Conservation (phyloP, 371 early-diverging fungal genomes). For the Lichtheimia ramosa region DNA sequence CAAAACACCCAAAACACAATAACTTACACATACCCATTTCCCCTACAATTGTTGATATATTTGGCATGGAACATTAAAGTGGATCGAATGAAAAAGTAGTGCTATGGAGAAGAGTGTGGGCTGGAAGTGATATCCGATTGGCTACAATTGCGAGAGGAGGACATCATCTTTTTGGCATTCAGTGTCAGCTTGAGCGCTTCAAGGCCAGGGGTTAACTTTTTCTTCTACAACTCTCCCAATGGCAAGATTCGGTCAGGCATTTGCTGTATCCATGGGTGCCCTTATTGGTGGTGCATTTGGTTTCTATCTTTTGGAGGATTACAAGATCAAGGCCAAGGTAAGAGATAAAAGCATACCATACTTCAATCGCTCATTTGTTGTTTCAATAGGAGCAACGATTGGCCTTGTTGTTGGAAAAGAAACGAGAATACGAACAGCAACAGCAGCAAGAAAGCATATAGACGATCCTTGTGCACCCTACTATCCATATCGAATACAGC, state of each 20-base stretch:
- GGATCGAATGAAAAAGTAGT: too few species aligned
- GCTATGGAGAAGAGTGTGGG: too few species aligned
- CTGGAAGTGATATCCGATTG: too few species aligned
- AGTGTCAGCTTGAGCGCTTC: too few species aligned
- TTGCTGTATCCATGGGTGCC: conserved; percentile 46
- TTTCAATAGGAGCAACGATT: conserved; percentile 33
- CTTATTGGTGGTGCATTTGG: conserved; percentile 47
- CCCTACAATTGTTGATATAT: too few species aligned
- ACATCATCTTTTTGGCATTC: too few species aligned
- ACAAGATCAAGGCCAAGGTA: conserved; percentile 50
- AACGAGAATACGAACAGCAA: conserved; percentile 30
- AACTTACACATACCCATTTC: too few species aligned
- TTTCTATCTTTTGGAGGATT: conserved; percentile 45
- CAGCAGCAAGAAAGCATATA: conserved; percentile 17
- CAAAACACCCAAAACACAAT: too few species aligned
- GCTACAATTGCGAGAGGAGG: too few species aligned
- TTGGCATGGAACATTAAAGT: too few species aligned
- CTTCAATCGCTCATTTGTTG: neutral
- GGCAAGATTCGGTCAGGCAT: conserved; percentile 34
- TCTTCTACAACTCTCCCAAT: conserved; percentile 3
- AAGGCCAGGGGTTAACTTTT: too few species aligned
- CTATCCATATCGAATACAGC: too few species aligned
- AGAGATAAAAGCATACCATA: neutral
- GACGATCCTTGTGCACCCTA: neutral
- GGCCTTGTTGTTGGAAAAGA: conserved; percentile 37